Base-by-base conservation (phyloP, 2,329 filamentous ascomycete genomes). In the Fusarium scirpi region DNA sequence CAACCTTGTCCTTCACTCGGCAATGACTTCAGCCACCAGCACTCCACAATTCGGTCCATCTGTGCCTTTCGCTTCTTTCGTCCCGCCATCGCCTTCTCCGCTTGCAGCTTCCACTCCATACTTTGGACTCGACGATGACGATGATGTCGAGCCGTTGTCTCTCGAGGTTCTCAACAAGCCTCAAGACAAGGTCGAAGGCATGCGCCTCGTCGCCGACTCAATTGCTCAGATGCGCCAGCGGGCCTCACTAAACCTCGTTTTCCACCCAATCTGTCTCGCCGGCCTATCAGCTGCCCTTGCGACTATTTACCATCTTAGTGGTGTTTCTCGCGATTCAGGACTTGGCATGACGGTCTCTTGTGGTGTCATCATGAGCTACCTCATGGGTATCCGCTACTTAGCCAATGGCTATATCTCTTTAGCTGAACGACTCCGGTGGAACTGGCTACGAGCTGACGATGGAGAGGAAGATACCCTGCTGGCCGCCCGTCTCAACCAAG, bases 141-240 rank as follows among this genome's bases (percentile, higher is more conserved):
- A 69, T 30, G 80, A 81, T 73, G 83, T 92, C 59, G 90, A 90
- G 8, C 86, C 89, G 11, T 86, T 94, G 45, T 87, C 86, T 53
- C 89, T 92, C 54, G 87, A 89, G 72, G 78, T 86, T 24, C 81
- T 90, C 45, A 83, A 84, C 47, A 76, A 76, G 52, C 82, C 87
- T 52, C 77, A 84, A 54, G 91, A 94, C 78, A 89, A 91, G 76
- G 81, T 89, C 68, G 85, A 89, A 59, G 90, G 91, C 20, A 84
- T 97, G 54, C 87, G 87, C 68, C 87, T 97, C 22, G 86, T 97
- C 41, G 91, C 93, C 65, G 93, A 95, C 80, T 93, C 91, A 62
- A 88, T 97, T 52, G 92, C 93, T 38, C 91, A 97, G 80, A 94
- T 96, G 83, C 89, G 91, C 67, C 90, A 93, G 77, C 81, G 86